These are phyloP conservation scores for Erysimum cheiranthoides DNA, from an alignment of 345 rosid genomes.

Conservation along the genomic window DNA sequence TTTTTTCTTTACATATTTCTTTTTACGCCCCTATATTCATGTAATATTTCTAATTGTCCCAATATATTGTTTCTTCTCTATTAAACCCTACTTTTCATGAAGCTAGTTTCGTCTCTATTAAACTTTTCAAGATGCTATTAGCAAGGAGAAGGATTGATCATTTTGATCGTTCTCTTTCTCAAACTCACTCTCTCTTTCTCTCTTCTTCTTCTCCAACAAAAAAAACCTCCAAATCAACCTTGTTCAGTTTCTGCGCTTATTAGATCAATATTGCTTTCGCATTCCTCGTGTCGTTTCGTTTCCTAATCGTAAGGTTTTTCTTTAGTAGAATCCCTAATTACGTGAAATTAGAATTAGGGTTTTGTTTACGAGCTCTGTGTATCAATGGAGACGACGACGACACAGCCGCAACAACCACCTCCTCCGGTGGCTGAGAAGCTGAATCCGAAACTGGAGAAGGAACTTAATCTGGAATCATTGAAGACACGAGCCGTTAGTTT, in stretches of 20 bases:
- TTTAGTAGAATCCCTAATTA: slow-evolving; percentile 1
- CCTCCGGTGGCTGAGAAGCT: slow-evolving; percentile 63
- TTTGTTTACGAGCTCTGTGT: slow-evolving; percentile 1
- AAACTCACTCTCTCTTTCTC: background rate
- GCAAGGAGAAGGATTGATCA: background rate
- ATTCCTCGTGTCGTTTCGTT: background rate
- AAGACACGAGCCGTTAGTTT: slow-evolving; percentile 83
- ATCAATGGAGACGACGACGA: slow-evolving; percentile 31
- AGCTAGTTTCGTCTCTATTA: too few relatives aligned
- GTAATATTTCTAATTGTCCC: too few relatives aligned
- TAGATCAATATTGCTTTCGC: background rate
- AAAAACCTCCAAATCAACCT: background rate
- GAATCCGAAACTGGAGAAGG: slow-evolving; percentile 68
- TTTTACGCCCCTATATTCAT: too few relatives aligned
- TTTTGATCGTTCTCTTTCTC: background rate
- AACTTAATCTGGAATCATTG: slow-evolving; percentile 76
- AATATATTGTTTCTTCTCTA: too few relatives aligned
- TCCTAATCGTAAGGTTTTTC: background rate
- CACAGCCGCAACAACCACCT: slow-evolving; percentile 28
- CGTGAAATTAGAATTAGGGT: background rate
- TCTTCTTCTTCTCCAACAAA: background rate
- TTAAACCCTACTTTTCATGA: too few relatives aligned
- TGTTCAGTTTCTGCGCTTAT: background rate
- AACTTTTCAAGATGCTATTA: too few relatives aligned
- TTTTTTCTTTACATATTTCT: too few relatives aligned